A percentile compares a stretch with the other conserved stretches of the same genome.
Evolutionary conservation across 2,329 filamentous ascomycete genomes (phyloP).

Genomic region (Cadophora malorum): DNA sequence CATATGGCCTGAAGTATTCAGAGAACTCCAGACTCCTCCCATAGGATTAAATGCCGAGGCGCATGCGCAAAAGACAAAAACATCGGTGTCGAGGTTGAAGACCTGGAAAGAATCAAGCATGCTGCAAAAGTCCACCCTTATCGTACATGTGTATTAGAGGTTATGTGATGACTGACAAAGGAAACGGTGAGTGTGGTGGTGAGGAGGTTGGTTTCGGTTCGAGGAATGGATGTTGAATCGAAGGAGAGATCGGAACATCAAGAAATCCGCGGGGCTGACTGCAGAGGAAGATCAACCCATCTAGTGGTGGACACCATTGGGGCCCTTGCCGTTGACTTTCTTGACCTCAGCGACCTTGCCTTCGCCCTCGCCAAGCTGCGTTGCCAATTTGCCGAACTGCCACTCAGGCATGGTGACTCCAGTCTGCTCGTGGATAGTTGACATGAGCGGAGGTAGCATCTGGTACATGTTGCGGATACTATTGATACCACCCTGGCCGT

Average conservation of each 20-base stretch:
- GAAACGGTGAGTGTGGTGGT: not conserved
- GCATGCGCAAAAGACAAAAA: not conserved
- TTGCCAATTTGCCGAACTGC: conserved; percentile 64
- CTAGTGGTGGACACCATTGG: conserved; percentile 1
- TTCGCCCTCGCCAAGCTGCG: conserved; percentile 41
- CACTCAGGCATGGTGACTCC: conserved; percentile 81
- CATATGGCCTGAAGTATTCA: too few species aligned
- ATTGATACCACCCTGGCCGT: conserved; percentile 58
- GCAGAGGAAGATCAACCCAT: not conserved
- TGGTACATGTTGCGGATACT: conserved; percentile 85
- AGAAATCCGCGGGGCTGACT: not conserved
- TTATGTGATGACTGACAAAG: not conserved
- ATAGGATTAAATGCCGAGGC: not conserved
- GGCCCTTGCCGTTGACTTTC: conserved; percentile 11
- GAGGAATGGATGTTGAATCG: not conserved
- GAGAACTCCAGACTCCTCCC: not conserved
- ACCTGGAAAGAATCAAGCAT: not conserved
- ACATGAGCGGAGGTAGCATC: conserved; percentile 80
- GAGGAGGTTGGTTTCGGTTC: not conserved
- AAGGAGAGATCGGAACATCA: not conserved
- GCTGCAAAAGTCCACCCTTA: conserved; percentile 4
- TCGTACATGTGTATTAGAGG: not conserved
- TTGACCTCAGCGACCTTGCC: conserved; percentile 28
- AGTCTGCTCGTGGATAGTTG: conserved; percentile 88
- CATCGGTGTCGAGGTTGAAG: too few species aligned